A percentile compares a stretch with the other conserved stretches of the same genome.
phyloP scores from a whole-genome alignment of 257 asterid genomes.

The Lycium barbarum region DNA sequence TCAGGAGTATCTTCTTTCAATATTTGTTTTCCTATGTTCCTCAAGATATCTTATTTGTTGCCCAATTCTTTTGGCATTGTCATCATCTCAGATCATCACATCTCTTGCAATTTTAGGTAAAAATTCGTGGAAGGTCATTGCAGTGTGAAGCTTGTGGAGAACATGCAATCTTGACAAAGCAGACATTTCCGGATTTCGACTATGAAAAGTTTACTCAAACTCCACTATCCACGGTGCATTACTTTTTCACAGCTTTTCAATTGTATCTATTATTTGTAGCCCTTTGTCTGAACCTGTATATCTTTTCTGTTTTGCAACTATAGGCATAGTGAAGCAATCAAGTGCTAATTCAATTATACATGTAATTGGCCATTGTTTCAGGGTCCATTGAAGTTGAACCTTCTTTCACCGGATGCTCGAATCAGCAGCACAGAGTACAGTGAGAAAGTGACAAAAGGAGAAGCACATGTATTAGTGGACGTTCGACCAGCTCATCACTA shows the following conservation, averaged over 20 bases:
- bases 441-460: constrained; percentile 53
- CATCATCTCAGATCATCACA: neutral
- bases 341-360: neutral
- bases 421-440: constrained; percentile 80
- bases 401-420: constrained; percentile 74
- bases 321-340: neutral
- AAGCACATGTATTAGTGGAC: constrained; percentile 72
- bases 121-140: constrained; percentile 77
- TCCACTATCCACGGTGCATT: constrained; percentile 71
- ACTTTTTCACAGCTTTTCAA: neutral
- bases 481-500: constrained; percentile 92
- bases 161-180: constrained; percentile 51
- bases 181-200: constrained; percentile 60
- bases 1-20: constrained; percentile 1
- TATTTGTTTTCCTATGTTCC: neutral
- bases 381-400: constrained; percentile 76
- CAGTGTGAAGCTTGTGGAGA: constrained; percentile 87
- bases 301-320: neutral
- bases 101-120: constrained; percentile 54
- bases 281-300: neutral
- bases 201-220: constrained; percentile 80
- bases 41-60: neutral
- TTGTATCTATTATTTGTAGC: neutral
- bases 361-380: constrained; percentile 44
- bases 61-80: neutral